phyloP scores from a whole-genome alignment of 1,139 yeast genomes.

The Debaryomyces psychrophilus region DNA sequence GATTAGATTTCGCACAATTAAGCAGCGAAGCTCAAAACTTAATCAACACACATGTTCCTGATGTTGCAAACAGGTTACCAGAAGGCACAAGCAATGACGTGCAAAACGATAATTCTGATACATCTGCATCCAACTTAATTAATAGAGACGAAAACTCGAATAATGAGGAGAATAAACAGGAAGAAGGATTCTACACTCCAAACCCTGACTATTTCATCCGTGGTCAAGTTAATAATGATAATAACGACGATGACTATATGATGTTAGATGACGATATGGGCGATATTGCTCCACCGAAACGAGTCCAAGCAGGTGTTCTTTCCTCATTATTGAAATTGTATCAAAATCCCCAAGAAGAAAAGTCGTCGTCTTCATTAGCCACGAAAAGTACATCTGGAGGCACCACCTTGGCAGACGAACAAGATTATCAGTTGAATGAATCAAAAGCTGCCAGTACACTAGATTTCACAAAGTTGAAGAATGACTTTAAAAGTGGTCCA shows the following conservation, averaged over 20 bases:
- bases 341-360: conserved; percentile 42
- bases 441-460: conserved; percentile 20
- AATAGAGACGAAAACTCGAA: conserved; percentile 11
- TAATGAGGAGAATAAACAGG: conserved; percentile 10
- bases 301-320: conserved; percentile 80
- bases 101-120: conserved; percentile 10
- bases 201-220: conserved; percentile 49
- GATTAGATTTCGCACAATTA: conserved; percentile 37
- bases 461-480: conserved; percentile 32
- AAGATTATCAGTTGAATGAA: conserved; percentile 19
- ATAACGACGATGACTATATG: conserved; percentile 38
- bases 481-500: conserved; percentile 30
- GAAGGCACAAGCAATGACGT: conserved; percentile 7
- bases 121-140: conserved; percentile 7
- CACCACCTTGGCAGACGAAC: conserved; percentile 15
- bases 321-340: conserved; percentile 75
- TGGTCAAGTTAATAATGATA: conserved; percentile 32
- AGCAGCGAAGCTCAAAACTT: conserved; percentile 47
- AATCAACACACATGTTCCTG: conserved; percentile 42
- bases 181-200: conserved; percentile 40
- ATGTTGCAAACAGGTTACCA: conserved; percentile 13
- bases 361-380: conserved; percentile 29
- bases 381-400: conserved; percentile 16
- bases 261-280: conserved; percentile 45
- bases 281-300: conserved; percentile 67